Conservation (phyloP, 2,329 filamentous ascomycete species). For the Ophiostoma sp. region DNA sequence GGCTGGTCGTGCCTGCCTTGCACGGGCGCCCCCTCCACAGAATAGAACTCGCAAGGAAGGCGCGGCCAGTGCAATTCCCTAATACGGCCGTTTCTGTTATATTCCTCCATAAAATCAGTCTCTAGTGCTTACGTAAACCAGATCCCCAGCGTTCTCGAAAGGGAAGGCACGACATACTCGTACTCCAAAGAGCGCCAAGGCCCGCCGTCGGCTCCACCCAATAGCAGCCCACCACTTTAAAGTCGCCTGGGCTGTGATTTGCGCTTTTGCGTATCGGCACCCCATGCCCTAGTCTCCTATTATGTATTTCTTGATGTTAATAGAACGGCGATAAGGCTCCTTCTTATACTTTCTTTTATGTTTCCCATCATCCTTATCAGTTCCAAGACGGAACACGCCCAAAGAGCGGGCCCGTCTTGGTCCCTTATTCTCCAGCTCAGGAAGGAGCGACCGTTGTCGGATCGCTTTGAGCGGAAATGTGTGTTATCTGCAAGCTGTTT, state of each 20-base stretch:
- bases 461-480: constrained; percentile 1
- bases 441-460: constrained; percentile 17
- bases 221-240: constrained; percentile 17
- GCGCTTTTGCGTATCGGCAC: constrained; percentile 1
- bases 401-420: constrained; percentile 12
- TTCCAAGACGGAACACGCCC: constrained; percentile 17
- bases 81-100: not conserved
- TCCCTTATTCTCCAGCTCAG: constrained; percentile 14
- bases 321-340: constrained; percentile 33
- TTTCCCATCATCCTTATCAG: constrained; percentile 26
- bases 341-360: constrained; percentile 24
- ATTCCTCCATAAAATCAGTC: not conserved
- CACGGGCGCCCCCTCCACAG: not conserved
- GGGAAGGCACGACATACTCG: constrained; percentile 8
- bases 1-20: not conserved
- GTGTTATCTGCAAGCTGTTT: not conserved
- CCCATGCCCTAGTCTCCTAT: constrained; percentile 30
- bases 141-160: not conserved
- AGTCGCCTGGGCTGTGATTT: constrained; percentile 11
- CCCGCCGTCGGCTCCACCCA: constrained; percentile 15
- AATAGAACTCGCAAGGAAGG: not conserved
- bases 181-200: constrained; percentile 15
- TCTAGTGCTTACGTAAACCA: constrained; percentile 3
- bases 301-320: constrained; percentile 37
- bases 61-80: not conserved